phyloP scores from a whole-genome alignment of 1,139 yeast species.

The Saccharomyces hybrid region DNA sequence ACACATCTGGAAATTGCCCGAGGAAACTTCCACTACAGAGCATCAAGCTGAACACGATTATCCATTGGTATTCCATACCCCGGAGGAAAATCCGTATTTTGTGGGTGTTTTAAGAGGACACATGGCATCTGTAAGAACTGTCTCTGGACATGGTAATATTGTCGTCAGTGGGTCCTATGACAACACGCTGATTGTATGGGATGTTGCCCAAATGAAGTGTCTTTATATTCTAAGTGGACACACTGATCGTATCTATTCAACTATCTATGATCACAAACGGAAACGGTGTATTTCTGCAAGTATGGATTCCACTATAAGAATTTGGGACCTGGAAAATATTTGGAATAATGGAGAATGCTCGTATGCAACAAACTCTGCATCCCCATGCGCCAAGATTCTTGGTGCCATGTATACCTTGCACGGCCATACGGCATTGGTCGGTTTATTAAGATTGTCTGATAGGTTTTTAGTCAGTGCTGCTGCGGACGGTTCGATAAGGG shows the following conservation, averaged over 20 bases:
- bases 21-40: constrained; percentile 31
- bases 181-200: constrained; percentile 89
- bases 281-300: constrained; percentile 87
- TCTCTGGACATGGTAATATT: constrained; percentile 77
- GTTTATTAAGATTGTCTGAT: constrained; percentile 70
- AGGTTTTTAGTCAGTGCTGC: constrained; percentile 90
- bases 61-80: constrained; percentile 34
- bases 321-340: constrained; percentile 68
- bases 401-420: constrained; percentile 34
- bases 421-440: constrained; percentile 88
- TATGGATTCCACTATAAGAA: constrained; percentile 79
- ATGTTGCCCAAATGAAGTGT: constrained; percentile 65
- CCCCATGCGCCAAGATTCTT: constrained; percentile 25
- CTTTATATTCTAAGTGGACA: constrained; percentile 75
- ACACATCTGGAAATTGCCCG: constrained; percentile 82
- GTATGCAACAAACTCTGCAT: constrained; percentile 20
- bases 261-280: constrained; percentile 68
- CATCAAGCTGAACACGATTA: constrained; percentile 28
- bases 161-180: constrained; percentile 90
- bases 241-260: constrained; percentile 77
- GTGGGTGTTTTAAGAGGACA: constrained; percentile 79
- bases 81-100: constrained; percentile 62
- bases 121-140: constrained; percentile 78
- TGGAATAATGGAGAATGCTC: constrained; percentile 28
- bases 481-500: constrained; percentile 83